Conservation (phyloP, 148 eudicot genomes). For the Nepenthes mirabilis region DNA sequence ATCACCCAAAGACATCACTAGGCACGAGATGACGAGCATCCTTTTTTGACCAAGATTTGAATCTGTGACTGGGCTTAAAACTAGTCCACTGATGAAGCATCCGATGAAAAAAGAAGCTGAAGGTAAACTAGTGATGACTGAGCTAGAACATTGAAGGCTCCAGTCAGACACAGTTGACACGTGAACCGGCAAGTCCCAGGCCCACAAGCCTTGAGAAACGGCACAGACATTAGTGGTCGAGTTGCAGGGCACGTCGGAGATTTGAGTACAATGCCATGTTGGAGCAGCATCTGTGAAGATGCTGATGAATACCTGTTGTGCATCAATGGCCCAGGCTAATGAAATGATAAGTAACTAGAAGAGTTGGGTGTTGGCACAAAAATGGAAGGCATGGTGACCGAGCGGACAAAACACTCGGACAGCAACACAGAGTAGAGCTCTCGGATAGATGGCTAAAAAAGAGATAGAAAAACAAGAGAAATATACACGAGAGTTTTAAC, state of each 20-base stretch:
- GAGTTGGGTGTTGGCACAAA: too few species aligned
- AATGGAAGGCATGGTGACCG: too few species aligned
- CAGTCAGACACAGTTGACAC: conserved; percentile 51
- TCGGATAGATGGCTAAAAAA: too few species aligned
- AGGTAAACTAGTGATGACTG: too few species aligned
- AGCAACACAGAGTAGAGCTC: too few species aligned
- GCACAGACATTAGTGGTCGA: conserved; percentile 15
- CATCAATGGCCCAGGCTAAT: conserved; percentile 56
- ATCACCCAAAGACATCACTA: too few species aligned
- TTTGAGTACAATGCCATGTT: conserved; percentile 27
- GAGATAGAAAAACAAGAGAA: too few species aligned
- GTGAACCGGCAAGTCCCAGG: conserved; percentile 25
- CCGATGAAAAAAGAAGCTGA: too few species aligned
- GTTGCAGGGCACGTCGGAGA: conserved; percentile 8
- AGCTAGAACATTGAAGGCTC: conserved; percentile 7
- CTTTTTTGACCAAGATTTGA: conserved; percentile 27
- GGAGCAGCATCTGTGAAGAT: conserved; percentile 59
- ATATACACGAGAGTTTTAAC: too few species aligned
- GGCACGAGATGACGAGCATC: not conserved
- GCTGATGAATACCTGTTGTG: conserved; percentile 65
- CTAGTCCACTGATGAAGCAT: too few species aligned
- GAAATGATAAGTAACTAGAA: conserved; percentile 40
- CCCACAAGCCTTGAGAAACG: conserved; percentile 22
- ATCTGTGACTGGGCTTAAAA: conserved; percentile 32
- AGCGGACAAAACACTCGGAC: too few species aligned